Conservation (phyloP, 2,329 filamentous ascomycete species). For the Amauroascus niger region DNA sequence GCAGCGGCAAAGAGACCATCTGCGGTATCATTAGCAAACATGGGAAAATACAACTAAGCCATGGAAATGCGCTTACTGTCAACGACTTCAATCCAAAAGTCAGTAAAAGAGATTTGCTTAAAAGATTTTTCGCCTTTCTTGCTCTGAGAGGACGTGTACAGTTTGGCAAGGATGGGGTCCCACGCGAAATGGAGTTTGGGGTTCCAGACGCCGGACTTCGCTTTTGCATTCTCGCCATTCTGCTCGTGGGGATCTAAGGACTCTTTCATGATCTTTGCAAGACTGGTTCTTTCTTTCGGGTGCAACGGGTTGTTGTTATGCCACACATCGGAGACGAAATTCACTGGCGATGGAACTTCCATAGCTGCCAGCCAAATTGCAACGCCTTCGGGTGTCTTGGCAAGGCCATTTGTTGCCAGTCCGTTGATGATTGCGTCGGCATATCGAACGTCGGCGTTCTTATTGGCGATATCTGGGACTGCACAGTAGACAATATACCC, state of each 20-base stretch:
- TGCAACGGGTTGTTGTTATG: conserved; percentile 61
- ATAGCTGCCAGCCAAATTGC: conserved; percentile 73
- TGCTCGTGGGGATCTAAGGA: conserved; percentile 29
- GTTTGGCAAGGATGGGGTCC: conserved; percentile 58
- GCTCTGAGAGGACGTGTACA: conserved; percentile 27
- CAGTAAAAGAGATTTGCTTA: conserved; percentile 46
- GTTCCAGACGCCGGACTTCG: conserved; percentile 60
- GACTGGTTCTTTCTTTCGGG: conserved; percentile 54
- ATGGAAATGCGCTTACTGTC: conserved; percentile 56
- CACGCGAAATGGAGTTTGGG: conserved; percentile 80
- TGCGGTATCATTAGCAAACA: conserved; percentile 33
- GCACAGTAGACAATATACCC: conserved; percentile 71
- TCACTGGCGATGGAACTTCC: conserved; percentile 53
- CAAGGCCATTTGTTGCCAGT: conserved; percentile 55
- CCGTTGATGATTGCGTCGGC: conserved; percentile 54
- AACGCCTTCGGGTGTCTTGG: conserved; percentile 76
- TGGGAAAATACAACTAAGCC: background rate
- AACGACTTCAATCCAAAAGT: conserved; percentile 79
- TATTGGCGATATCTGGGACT: conserved; percentile 45
- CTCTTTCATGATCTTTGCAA: conserved; percentile 73
- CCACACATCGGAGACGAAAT: conserved; percentile 63
- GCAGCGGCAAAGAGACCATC: conserved; percentile 73
- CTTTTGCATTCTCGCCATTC: conserved; percentile 24
- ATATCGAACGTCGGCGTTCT: conserved; percentile 37
- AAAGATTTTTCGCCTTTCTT: conserved; percentile 26